These are phyloP conservation scores for Prunus kanzakura DNA, from an alignment of 306 rosid species.

Conservation along the genomic window DNA sequence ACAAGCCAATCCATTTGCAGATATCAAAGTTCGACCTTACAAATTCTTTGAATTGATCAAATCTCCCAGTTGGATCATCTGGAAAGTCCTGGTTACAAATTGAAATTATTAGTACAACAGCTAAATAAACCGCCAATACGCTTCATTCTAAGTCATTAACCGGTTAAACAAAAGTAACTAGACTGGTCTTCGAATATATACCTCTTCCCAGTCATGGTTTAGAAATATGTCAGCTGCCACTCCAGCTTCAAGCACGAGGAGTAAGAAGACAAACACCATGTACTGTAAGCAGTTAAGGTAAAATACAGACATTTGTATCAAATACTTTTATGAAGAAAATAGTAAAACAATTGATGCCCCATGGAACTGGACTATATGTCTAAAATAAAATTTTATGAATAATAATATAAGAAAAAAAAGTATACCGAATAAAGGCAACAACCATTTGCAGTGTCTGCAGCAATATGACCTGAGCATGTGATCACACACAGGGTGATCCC, in stretches of 20 bases:
- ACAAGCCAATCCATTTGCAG: constrained; percentile 74
- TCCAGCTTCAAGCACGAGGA: constrained; percentile 73
- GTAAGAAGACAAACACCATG: constrained; percentile 53
- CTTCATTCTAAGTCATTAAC: background rate
- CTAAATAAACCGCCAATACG: background rate
- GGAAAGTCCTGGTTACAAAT: constrained; percentile 68
- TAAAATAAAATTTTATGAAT: background rate
- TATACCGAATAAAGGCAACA: constrained; percentile 86
- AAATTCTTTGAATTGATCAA: constrained; percentile 62
- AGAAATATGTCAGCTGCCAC: constrained; percentile 61
- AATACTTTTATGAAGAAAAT: background rate
- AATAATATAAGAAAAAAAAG: constrained; percentile 25
- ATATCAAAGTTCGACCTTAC: constrained; percentile 53
- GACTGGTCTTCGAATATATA: constrained; percentile 16
- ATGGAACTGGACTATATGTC: background rate
- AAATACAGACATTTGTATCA: background rate
- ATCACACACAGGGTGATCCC: constrained; percentile 59
- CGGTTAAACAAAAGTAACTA: constrained; percentile 1
- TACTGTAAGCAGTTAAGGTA: constrained; percentile 48
- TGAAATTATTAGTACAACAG: constrained; percentile 4
- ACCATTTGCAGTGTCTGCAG: constrained; percentile 74
- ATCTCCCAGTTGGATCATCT: constrained; percentile 61
- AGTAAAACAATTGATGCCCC: background rate
- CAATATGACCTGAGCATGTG: constrained; percentile 77
- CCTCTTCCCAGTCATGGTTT: constrained; percentile 73